Evolutionary conservation across 352 stramenopile genomes (phyloP).

Genomic region (Phytophthora rubi): DNA sequence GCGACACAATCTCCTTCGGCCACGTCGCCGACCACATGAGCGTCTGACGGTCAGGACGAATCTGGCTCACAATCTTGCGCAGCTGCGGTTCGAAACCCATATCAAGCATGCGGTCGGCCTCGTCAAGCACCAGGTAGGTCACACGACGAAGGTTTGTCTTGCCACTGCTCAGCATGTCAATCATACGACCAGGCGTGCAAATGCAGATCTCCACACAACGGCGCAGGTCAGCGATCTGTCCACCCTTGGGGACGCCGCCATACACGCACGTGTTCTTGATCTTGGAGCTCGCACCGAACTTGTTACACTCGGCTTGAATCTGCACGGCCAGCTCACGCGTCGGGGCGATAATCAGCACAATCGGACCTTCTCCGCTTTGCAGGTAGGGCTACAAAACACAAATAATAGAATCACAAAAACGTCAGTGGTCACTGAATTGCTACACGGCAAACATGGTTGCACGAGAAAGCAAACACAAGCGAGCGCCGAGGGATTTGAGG

Average conservation of each 20-base stretch:
- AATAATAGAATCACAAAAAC: conserved; percentile 28
- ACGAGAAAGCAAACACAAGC: conserved; percentile 53
- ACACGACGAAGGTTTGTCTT: conserved; percentile 97
- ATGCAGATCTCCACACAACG: conserved; percentile 88
- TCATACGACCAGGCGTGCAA: conserved; percentile 96
- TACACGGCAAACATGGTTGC: conserved; percentile 18
- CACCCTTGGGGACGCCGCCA: conserved; percentile 96
- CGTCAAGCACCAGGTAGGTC: conserved; percentile 99
- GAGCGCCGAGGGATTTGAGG: conserved; percentile 51
- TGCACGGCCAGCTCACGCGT: conserved; percentile 99
- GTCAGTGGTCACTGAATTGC: conserved; percentile 34
- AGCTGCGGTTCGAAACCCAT: conserved; percentile 96
- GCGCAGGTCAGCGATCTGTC: conserved; percentile 88
- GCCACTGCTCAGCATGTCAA: conserved; percentile 97
- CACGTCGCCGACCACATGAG: conserved; percentile 99
- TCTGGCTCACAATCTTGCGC: conserved; percentile 97
- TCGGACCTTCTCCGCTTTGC: conserved; percentile 98
- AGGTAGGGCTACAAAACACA: conserved; percentile 74
- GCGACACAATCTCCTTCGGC: conserved; percentile 97
- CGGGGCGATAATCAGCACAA: conserved; percentile 98
- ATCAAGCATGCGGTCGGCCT: conserved; percentile 97
- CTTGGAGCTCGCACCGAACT: conserved; percentile 97
- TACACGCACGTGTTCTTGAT: conserved; percentile 99
- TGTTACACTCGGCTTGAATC: conserved; percentile 99
- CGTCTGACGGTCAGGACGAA: conserved; percentile 97